These are phyloP conservation scores for Basipetospora sp. DNA, from an alignment of 2,329 filamentous ascomycete genomes.

Conservation along the genomic window DNA sequence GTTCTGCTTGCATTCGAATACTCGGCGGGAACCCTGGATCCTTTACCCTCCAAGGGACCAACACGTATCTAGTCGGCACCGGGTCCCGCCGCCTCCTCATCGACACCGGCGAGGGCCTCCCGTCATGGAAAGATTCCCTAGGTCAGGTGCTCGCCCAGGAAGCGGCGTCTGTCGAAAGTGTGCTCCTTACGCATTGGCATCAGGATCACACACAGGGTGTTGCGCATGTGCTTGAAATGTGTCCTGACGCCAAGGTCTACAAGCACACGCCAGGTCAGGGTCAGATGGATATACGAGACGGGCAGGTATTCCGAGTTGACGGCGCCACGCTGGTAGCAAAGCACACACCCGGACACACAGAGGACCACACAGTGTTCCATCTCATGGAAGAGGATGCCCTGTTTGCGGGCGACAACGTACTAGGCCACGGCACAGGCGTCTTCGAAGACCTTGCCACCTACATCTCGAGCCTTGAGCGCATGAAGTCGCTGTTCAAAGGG, in stretches of 20 bases:
- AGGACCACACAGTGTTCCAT: slow-evolving; percentile 67
- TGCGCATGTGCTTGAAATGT: slow-evolving; percentile 47
- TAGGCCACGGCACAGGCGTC: slow-evolving; percentile 74
- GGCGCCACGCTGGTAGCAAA: slow-evolving; percentile 54
- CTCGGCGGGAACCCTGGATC: slow-evolving; percentile 85
- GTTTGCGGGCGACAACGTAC: slow-evolving; percentile 79
- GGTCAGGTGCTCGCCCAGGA: slow-evolving; percentile 51
- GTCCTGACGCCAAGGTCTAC: slow-evolving; percentile 48
- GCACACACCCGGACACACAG: slow-evolving; percentile 53
- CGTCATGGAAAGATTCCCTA: slow-evolving; percentile 56
- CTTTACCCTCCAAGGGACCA: slow-evolving; percentile 64
- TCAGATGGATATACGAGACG: slow-evolving; percentile 35
- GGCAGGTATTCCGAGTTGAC: slow-evolving; percentile 38
- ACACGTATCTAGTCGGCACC: slow-evolving; percentile 81
- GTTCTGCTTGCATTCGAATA: slow-evolving; percentile 64
- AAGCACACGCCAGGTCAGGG: slow-evolving; percentile 45
- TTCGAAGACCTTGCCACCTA: slow-evolving; percentile 65
- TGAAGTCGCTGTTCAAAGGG: slow-evolving; percentile 51
- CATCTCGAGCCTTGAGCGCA: slow-evolving; percentile 51
- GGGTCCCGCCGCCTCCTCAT: slow-evolving; percentile 63
- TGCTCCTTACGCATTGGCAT: slow-evolving; percentile 86
- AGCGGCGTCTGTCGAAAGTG: slow-evolving; percentile 50
- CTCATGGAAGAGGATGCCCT: slow-evolving; percentile 67
- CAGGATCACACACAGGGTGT: slow-evolving; percentile 72
- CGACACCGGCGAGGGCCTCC: slow-evolving; percentile 74